Percentiles rank a stretch among this genome's conserved stretches.
Evolutionary conservation across 2,329 filamentous ascomycete species (phyloP).

Genomic region (Hypomyces perniciosus): DNA sequence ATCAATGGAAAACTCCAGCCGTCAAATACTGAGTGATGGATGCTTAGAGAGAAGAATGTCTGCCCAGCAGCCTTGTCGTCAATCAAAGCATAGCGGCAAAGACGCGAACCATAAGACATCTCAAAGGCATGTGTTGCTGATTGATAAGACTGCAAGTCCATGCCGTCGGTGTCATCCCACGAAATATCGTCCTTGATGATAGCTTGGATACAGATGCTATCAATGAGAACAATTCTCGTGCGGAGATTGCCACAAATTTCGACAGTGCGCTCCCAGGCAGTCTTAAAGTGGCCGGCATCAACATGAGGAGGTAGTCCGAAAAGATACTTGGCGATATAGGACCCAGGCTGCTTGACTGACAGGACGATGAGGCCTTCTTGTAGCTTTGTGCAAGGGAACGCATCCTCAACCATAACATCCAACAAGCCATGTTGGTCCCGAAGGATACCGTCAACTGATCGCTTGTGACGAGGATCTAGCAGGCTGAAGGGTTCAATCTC

Average conservation of each 20-base stretch:
- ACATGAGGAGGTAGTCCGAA: not conserved
- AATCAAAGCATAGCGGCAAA: not conserved
- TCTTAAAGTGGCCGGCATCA: not conserved
- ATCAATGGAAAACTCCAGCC: conserved; percentile 1
- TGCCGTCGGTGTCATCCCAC: not conserved
- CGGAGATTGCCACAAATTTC: not conserved
- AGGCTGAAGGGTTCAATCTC: not conserved
- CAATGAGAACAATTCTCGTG: conserved; percentile 1
- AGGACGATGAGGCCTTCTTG: conserved; percentile 4
- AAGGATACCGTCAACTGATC: not conserved
- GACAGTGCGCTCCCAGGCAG: not conserved
- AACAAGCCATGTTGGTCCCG: not conserved
- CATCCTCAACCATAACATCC: not conserved
- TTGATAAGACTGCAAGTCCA: not conserved
- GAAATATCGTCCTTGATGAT: not conserved
- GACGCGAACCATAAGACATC: not conserved
- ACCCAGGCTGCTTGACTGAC: not conserved
- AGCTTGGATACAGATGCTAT: not conserved
- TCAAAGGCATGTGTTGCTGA: not conserved
- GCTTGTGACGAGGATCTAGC: not conserved
- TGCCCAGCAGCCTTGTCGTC: not conserved
- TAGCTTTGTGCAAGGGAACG: conserved; percentile 1
- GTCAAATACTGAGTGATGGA: conserved; percentile 6
- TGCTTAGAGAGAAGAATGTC: not conserved
- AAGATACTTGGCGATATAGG: not conserved